These are phyloP conservation scores for Torulaspora pretoriensis DNA, from an alignment of 1,139 yeast genomes.

Conservation along the genomic window DNA sequence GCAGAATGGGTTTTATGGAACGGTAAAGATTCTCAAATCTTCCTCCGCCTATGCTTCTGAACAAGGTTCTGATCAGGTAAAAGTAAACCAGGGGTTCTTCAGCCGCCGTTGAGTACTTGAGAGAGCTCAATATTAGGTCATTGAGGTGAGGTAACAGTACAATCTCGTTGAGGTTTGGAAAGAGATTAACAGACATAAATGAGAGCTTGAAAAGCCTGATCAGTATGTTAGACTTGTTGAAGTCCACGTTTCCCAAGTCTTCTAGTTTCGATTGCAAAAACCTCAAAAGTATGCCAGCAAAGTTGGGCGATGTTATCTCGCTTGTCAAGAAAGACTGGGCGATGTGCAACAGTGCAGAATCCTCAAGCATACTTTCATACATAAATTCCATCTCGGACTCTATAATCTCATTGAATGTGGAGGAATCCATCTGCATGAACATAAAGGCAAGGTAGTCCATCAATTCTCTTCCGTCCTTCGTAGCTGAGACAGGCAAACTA, in stretches of 20 bases:
- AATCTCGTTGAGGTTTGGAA: slow-evolving; percentile 81
- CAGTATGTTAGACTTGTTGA: slow-evolving; percentile 73
- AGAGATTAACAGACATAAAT: slow-evolving; percentile 91
- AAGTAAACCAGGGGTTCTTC: slow-evolving; percentile 90
- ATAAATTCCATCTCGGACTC: slow-evolving; percentile 74
- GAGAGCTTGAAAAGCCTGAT: slow-evolving; percentile 85
- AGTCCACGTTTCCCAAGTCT: slow-evolving; percentile 76
- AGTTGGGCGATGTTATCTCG: slow-evolving; percentile 88
- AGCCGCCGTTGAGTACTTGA: slow-evolving; percentile 79
- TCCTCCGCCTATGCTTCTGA: slow-evolving; percentile 95
- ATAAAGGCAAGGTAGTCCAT: slow-evolving; percentile 96
- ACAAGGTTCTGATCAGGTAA: slow-evolving; percentile 79
- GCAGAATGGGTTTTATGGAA: slow-evolving; percentile 86
- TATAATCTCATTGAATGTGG: slow-evolving; percentile 90
- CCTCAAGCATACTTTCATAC: slow-evolving; percentile 74
- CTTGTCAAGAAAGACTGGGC: slow-evolving; percentile 94
- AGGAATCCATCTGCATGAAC: slow-evolving; percentile 90
- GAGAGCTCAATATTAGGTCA: slow-evolving; percentile 72
- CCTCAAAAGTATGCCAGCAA: slow-evolving; percentile 78
- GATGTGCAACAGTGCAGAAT: slow-evolving; percentile 82
- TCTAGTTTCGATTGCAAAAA: slow-evolving; percentile 71
- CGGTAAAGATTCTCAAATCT: slow-evolving; percentile 87
- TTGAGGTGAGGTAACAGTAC: slow-evolving; percentile 86
- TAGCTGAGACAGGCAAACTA: slow-evolving; percentile 75
- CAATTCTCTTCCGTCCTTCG: slow-evolving; percentile 89